Base-by-base conservation (phyloP, 208 protist species). In the Trypanosoma cruzi region DNA sequence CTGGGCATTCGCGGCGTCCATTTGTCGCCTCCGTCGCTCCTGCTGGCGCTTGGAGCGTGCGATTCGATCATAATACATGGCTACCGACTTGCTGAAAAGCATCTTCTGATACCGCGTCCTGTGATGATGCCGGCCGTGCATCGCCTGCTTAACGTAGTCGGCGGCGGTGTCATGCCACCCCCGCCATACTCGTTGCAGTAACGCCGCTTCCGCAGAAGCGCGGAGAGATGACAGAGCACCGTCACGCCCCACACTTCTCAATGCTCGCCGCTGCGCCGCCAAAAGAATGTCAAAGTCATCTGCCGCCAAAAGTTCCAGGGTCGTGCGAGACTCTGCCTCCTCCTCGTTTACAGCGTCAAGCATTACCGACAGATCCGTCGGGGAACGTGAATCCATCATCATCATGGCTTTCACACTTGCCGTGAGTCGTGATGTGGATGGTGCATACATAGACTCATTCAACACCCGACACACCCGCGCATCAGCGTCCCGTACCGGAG, bases 71-170 rank as follows among this genome's bases (percentile, higher is more conserved):
- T 59, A 68, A 42, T 68, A 68, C 34, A 32, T 49, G 4, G 63
- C n/a, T 0, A 58, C 63, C 4, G 63, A 59, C 14, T 53, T 53
- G 18, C 63, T 52, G 52, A 58, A 68, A 13, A 68, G 32, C 63
- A 68, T 68, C 22, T 42, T 31, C 52, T 68, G 50, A 28, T 68
- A 68, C 36, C 11, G 63, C 18, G 63, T 68, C 52, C 56, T 50
- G 4, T 48, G 32, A 8, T n/a, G 31, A 4, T 6, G 10, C 37
- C 26, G 50, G 34, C 50, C 63, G n/a, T n/a, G 16, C 18, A 28
- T 18, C 8, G 10, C 52, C 6, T 20, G 3, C 20, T 4, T 5
- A 4, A 46, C 6, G 20, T 49, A 28, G 3, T 20, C 34, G 11
- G 34, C 29, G 20, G 50, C 63, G 2, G 11, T 29, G 11, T 68